Base-by-base conservation (phyloP, 2,329 filamentous ascomycete genomes). In the Sporothrix variecibatus region DNA sequence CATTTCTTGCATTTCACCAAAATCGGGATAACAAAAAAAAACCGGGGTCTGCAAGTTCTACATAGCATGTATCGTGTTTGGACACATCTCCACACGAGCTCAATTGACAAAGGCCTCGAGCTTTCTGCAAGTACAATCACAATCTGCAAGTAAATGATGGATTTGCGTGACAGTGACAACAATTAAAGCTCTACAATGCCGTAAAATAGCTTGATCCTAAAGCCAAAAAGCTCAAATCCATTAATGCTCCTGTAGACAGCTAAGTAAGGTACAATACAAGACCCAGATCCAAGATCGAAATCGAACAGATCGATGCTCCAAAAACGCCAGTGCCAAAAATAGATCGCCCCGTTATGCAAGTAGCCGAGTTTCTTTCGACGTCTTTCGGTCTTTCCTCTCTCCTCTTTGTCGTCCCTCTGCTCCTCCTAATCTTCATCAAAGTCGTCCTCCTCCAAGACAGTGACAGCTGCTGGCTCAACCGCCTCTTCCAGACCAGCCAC, bases 401-500 rank as follows among this genome's bases (percentile, higher is more conserved):
- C 17, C 9, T 60, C 58, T 23, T 28, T 26, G 12, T 20, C 15
- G 2, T 28, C 51, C 40, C 31, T 53, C n/a, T 20, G 51, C 6
- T 53, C 51, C 51, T 12, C 23, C 51, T 17, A 60, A n/a, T 49
- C 60, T 53, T 68, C 70, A 40, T 56, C 69, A 62, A 68, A 64
- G 40, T 56, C 72, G 38, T 70, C 73, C 20, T 70, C 69, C 23
- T 51, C 65, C 6, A 56, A 68, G 34, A 69, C 34, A n/a, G 81
- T 40, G 3, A 67, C 64, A 0, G 60, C 49, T 5, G 71, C 69
- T 20, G 62, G 51, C 53, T 64, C 76, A 80, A 72, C 85, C 81
- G 72, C 72, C n/a, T 78, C 82, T 68, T 86, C 83, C 77, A 84
- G 79, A 0, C 85, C 64, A 98, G 83, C 96, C 96, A 99, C 71